These are phyloP conservation scores for Gnetum montanum DNA, from an alignment of 75 land plant species.

Conservation along the genomic window DNA sequence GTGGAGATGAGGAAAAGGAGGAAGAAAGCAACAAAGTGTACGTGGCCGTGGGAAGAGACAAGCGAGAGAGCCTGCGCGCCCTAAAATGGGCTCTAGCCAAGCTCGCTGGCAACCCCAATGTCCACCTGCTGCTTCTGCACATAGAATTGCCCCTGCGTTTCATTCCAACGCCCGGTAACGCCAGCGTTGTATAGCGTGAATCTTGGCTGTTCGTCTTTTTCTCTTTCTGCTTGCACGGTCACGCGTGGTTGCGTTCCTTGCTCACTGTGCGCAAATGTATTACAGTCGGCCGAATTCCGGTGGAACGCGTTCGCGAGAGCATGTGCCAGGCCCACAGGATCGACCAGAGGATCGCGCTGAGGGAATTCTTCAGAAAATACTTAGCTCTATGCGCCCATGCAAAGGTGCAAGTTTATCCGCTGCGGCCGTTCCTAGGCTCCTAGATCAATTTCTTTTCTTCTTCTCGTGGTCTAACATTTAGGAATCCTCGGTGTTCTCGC, in stretches of 20 bases:
- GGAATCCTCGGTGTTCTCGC: not conserved
- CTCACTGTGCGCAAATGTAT: not conserved
- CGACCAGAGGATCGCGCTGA: not conserved
- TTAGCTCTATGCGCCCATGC: not conserved
- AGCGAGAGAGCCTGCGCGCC: constrained; percentile 5
- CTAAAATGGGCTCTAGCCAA: constrained; percentile 16
- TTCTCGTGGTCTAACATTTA: too few relatives aligned
- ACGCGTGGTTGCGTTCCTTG: too few relatives aligned
- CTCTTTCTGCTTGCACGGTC: too few relatives aligned
- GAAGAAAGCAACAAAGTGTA: not conserved
- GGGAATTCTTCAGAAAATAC: not conserved
- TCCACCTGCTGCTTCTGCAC: constrained; percentile 25
- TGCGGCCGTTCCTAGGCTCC: too few relatives aligned
- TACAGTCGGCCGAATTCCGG: not conserved
- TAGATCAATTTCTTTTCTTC: too few relatives aligned
- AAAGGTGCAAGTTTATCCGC: not conserved
- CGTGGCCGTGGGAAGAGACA: constrained; percentile 23
- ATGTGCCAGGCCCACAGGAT: not conserved
- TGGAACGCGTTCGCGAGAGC: not conserved
- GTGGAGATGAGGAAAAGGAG: not conserved
- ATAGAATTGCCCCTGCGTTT: not conserved
- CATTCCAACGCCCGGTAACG: not conserved
- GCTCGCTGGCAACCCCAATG: constrained; percentile 2
- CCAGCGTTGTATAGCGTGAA: not conserved
- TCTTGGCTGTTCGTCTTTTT: not conserved